phyloP scores from a whole-genome alignment of 1,139 yeast genomes.

The Taphrina deformans region DNA sequence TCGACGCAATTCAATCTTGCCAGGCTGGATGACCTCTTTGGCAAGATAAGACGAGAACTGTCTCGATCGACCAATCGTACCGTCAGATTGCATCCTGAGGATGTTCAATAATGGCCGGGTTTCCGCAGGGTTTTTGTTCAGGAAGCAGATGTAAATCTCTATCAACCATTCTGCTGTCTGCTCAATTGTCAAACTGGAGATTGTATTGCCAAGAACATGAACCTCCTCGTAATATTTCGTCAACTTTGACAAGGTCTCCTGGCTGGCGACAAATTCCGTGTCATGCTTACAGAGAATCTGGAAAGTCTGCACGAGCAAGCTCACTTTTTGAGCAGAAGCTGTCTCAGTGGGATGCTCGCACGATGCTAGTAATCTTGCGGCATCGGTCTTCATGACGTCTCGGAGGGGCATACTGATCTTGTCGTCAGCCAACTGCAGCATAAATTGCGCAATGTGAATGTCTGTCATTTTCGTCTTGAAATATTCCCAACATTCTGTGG shows the following conservation, averaged over 20 bases:
- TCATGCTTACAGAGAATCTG: neutral
- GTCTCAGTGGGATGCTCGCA: neutral
- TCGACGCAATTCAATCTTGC: neutral
- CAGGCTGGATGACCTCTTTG: neutral
- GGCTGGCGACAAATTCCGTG: neutral
- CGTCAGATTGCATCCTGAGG: neutral
- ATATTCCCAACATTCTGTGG: constrained; percentile 70
- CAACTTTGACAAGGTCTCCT: neutral
- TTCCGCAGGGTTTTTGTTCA: neutral
- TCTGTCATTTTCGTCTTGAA: constrained; percentile 67
- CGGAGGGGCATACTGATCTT: constrained; percentile 34
- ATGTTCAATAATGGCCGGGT: neutral
- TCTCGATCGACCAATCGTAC: neutral
- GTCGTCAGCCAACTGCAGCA: constrained; percentile 41
- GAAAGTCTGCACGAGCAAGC: constrained; percentile 4
- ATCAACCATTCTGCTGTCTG: constrained; percentile 4
- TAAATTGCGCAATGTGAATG: constrained; percentile 67
- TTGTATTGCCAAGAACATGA: neutral
- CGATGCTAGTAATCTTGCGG: neutral
- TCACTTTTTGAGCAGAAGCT: neutral
- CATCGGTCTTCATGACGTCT: constrained; percentile 1
- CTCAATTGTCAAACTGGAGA: neutral
- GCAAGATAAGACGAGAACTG: neutral
- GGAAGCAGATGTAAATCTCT: neutral
- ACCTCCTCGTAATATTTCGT: neutral